Conservation (phyloP, 306 rosid genomes). For the Fragaria vesca region DNA sequence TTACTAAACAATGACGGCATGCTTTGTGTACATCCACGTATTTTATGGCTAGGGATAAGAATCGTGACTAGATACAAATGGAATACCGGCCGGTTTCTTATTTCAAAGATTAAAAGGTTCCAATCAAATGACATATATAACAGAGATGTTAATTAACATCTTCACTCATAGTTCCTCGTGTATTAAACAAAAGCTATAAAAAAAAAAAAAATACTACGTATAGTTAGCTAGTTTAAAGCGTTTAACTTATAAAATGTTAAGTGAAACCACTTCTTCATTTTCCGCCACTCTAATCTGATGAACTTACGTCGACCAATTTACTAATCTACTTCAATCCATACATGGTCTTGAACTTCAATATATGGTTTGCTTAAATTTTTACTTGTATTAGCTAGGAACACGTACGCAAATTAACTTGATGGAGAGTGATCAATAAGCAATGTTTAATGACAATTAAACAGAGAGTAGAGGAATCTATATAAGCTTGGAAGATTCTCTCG, state of each 20-base stretch:
- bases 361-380: too few species aligned
- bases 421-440: not conserved
- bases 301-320: too few species aligned
- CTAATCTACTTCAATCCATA: too few species aligned
- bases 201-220: too few species aligned
- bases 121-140: not conserved
- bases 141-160: too few species aligned
- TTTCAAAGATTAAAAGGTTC: not conserved
- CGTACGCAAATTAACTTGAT: not conserved
- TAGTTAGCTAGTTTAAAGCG: too few species aligned
- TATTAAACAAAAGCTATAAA: too few species aligned
- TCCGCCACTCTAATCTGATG: too few species aligned
- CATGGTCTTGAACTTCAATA: too few species aligned
- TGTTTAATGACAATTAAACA: not conserved
- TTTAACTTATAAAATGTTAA: too few species aligned
- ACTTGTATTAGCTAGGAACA: not conserved
- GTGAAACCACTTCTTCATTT: too few species aligned
- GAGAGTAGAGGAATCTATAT: not conserved
- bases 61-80: not conserved
- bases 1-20: not conserved
- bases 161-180: too few species aligned
- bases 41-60: not conserved
- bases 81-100: not conserved
- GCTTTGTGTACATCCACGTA: not conserved
- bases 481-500: not conserved